phyloP scores from a whole-genome alignment of 208 protist species.

The Porcisia deanei region DNA sequence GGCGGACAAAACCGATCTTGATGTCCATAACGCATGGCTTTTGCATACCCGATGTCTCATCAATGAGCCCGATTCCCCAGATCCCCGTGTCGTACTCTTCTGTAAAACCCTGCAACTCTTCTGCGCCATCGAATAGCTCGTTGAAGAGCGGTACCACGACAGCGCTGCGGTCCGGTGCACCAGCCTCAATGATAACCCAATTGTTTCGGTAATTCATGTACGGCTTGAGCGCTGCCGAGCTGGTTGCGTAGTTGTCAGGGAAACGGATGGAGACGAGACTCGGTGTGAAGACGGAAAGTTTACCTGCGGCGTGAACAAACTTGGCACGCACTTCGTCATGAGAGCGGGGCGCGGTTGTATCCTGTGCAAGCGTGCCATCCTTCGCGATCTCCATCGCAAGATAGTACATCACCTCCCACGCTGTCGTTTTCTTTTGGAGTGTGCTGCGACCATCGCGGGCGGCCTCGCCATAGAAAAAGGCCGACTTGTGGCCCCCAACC shows the following conservation, averaged over 20 bases:
- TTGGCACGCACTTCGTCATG: slow-evolving; percentile 13
- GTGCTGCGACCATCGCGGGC: slow-evolving; percentile 45
- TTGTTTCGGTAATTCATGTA: slow-evolving; percentile 2
- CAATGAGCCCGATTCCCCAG: slow-evolving; percentile 67
- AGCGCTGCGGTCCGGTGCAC: slow-evolving; percentile 10
- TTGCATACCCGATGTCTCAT: slow-evolving; percentile 46
- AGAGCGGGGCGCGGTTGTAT: neutral
- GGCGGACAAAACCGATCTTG: slow-evolving; percentile 73
- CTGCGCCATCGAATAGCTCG: slow-evolving; percentile 35
- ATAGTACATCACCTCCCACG: slow-evolving; percentile 79
- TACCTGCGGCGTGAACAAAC: slow-evolving; percentile 25
- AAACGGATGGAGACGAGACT: slow-evolving; percentile 31
- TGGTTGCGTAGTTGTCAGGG: slow-evolving; percentile 24
- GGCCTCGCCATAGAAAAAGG: slow-evolving; percentile 52
- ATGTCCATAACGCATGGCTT: slow-evolving; percentile 70
- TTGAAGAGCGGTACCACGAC: slow-evolving; percentile 35
- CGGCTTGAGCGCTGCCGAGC: slow-evolving; percentile 15
- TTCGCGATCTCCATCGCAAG: slow-evolving; percentile 37
- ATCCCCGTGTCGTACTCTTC: slow-evolving; percentile 39
- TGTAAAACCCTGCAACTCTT: slow-evolving; percentile 31
- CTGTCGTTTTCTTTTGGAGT: slow-evolving; percentile 63
- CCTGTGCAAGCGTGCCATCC: neutral
- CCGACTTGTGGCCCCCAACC: slow-evolving; percentile 59
- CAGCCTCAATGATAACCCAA: slow-evolving; percentile 45
- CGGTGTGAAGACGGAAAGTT: slow-evolving; percentile 16